Evolutionary conservation across 2,329 filamentous ascomycete genomes (phyloP).

Genomic region (Chaetothyriales sp.): DNA sequence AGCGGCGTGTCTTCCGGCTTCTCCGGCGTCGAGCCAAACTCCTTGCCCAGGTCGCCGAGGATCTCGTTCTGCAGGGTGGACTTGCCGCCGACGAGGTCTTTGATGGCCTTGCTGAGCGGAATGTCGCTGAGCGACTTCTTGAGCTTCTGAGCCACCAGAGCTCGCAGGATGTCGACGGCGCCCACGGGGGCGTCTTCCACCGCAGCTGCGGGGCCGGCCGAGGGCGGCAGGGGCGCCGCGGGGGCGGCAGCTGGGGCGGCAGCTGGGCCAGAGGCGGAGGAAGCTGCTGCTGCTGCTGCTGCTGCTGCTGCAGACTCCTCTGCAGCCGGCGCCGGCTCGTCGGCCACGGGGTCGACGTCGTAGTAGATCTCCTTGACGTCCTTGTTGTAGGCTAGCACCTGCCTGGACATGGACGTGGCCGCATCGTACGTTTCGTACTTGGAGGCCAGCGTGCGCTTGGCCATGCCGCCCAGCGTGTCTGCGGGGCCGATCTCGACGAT

Average conservation of each 20-base stretch:
- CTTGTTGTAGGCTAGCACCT: constrained; percentile 99
- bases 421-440: constrained; percentile 99
- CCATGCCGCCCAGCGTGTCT: constrained; percentile 95
- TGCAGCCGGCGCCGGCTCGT: constrained; percentile 55
- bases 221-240: constrained; percentile 46
- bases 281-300: constrained; percentile 28
- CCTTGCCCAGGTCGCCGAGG: constrained; percentile 90
- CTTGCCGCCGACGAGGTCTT: constrained; percentile 95
- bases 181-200: constrained; percentile 77
- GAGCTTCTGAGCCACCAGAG: constrained; percentile 88
- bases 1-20: constrained; percentile 96
- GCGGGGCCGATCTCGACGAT: constrained; percentile 96
- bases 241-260: constrained; percentile 41
- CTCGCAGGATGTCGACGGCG: constrained; percentile 77
- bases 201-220: constrained; percentile 72
- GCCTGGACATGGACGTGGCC: constrained; percentile 86
- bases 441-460: constrained; percentile 82
- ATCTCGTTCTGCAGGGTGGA: constrained; percentile 98
- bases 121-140: constrained; percentile 87
- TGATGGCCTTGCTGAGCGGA: constrained; percentile 91
- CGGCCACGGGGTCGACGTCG: constrained; percentile 86
- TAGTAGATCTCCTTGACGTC: constrained; percentile 99
- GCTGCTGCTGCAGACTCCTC: no score
- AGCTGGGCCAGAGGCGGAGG: constrained; percentile 40
- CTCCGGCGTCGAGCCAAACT: constrained; percentile 94